A percentile compares a stretch with the other conserved stretches of the same genome.
phyloP scores from a whole-genome alignment of 2,329 filamentous ascomycete species.

The Ceratocystis destructans region DNA sequence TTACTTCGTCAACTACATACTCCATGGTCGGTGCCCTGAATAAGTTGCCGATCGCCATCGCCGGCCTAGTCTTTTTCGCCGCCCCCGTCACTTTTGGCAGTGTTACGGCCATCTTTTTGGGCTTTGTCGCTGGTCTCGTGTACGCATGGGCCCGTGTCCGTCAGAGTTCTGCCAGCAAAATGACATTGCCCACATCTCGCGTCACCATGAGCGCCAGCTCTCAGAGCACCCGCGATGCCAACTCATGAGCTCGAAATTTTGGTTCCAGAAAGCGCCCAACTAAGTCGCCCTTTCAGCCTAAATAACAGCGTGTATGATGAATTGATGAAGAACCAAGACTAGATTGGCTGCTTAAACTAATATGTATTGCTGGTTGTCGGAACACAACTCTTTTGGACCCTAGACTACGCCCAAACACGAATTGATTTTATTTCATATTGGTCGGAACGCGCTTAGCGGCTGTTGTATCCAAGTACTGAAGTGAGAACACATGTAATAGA shows the following conservation, averaged over 20 bases:
- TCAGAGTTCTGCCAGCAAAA: conserved; percentile 54
- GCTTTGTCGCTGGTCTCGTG: conserved; percentile 83
- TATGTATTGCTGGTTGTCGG: not conserved
- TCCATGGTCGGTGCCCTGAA: conserved; percentile 97
- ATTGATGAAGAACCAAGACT: conserved; percentile 8
- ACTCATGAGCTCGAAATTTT: conserved; percentile 28
- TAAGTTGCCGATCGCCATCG: conserved; percentile 90
- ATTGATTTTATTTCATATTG: not conserved
- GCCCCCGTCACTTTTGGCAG: conserved; percentile 85
- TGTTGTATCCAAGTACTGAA: too few relatives aligned
- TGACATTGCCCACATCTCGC: conserved; percentile 50
- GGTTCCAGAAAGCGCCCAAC: not conserved
- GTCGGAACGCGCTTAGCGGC: not conserved
- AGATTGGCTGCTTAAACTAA: not conserved
- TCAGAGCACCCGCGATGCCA: conserved; percentile 79
- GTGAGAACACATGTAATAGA: too few relatives aligned
- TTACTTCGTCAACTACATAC: conserved; percentile 95
- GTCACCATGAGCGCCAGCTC: conserved; percentile 75
- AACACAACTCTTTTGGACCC: not conserved
- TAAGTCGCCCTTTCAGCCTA: not conserved
- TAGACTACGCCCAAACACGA: not conserved
- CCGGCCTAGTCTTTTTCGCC: conserved; percentile 87
- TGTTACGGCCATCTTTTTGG: conserved; percentile 79
- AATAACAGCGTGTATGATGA: not conserved
- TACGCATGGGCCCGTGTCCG: conserved; percentile 79